These are phyloP conservation scores for Acer negundo DNA, from an alignment of 345 rosid genomes.

Conservation along the genomic window DNA sequence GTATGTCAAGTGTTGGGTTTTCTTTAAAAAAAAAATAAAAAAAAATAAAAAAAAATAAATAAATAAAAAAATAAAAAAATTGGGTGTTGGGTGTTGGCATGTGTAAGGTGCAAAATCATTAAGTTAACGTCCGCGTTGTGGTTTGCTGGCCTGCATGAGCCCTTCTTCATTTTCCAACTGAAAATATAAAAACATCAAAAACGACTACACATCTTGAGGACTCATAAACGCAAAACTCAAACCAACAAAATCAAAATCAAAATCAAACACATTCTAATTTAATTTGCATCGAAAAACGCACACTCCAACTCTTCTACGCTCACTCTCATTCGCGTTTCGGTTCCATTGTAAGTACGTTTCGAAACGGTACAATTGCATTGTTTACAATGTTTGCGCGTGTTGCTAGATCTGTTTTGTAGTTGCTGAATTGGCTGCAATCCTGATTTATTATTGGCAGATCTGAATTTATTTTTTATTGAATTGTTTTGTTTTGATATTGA, in stretches of 20 bases:
- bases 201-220: too few species aligned
- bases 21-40: too few species aligned
- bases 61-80: too few species aligned
- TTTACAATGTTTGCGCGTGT: not conserved
- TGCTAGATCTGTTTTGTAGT: conserved; percentile 7
- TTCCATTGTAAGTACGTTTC: not conserved
- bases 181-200: not conserved
- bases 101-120: too few species aligned
- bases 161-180: conserved; percentile 10
- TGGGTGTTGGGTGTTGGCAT: too few species aligned
- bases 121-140: not conserved
- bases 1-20: too few species aligned
- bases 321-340: not conserved
- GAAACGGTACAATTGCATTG: not conserved
- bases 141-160: conserved; percentile 4
- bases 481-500: not conserved
- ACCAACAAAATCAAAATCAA: not conserved
- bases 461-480: not conserved
- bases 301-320: not conserved
- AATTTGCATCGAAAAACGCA: not conserved
- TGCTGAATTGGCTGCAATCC: not conserved
- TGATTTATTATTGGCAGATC: not conserved
- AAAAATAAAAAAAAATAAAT: too few species aligned
- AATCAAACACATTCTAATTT: not conserved
- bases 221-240: not conserved